Base-by-base conservation (phyloP, 805 yeast genomes). In the Lachancea nothofagi region DNA sequence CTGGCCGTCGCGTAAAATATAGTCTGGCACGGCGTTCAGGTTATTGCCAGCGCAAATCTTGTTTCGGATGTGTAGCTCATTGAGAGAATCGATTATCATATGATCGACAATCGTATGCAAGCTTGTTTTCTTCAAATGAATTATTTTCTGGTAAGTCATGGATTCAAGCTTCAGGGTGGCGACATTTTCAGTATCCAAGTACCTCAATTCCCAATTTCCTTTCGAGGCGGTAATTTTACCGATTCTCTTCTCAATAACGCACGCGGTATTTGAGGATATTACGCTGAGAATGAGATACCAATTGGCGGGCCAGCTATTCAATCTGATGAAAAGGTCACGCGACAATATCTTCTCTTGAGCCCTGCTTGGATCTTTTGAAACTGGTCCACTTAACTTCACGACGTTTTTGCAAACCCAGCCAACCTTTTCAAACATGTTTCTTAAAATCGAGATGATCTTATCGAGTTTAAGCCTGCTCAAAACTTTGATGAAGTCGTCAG, bases 281-380 rank as follows among this genome's bases (percentile, higher is more conserved):
- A 58, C 51, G 2, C 63, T 53, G 18, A 61, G 44, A 10, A 62
- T 54, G 24, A 62, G 39, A 41, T 57, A 62, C 66, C 66, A 62
- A 40, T 58, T 57, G 5, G 53, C 48, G 6, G 65, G 65, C 66
- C 66, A 62, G 18, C 51, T 54, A 7, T 61, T 57, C 40, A 62
- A 37, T 26, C 59, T 53, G 7, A 61, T 53, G 34, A 59, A 61
- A 3, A 59, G 32, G 32, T 57, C 64, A 9, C 38, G 42, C 6
- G 43, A 26, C 23, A 40, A 27, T 12, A 39, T 29, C 10, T 26
- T 32, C 19, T 41, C 28, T 13, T 35, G 31, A 7, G 33, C 34
- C 15, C 20, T 29, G 15, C 42, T 44, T 6, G 46, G 37, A 22
- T 53, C 53, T 4, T 55, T 47, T 17, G 50, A 41, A 13, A 57